Base-by-base conservation (phyloP, 83 land plant genomes). In the Diphasiastrum complanatum region DNA sequence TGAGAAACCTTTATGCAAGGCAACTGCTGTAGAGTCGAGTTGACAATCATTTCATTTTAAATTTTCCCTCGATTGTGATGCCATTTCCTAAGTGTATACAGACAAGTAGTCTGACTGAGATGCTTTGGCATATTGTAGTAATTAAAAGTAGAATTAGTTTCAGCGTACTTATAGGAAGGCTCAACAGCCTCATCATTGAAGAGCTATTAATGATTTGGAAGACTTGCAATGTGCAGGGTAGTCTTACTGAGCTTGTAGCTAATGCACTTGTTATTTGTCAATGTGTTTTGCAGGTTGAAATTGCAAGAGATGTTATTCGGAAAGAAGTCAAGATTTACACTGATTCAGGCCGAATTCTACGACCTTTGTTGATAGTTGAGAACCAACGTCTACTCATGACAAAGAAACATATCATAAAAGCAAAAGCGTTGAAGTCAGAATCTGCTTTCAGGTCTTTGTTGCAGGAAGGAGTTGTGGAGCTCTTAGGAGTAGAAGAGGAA, bases 321-420 rank as follows among this genome's bases (percentile, higher is more conserved):
- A 86, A 81, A 59, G 99, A 95, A 48, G 46, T 95, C 28, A 79
- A 97, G 45, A 74, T 95, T n/a, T 95, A 95, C 68, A 95, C 99
- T 36, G 99, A 95, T 50, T 95, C 89, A 75, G 99, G 99, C 0
- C 86, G 99, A 37, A 90, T 97, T 73, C 89, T 97, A 81, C 82
- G 99, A 23, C 99, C 99, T 43, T 63, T 95, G 6, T 95, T 95
- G 62, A 91, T 95, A 67, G 99, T 95, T 29, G 97, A 95, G 59
- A 95, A 95, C 23, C 97, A 90, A 52, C 76, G 90, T 51, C 65
- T 95, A 43, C 75, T 82, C 30, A 95, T 95, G 47, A 95, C 84
- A 75, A 95, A 95, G 63, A 67, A 33, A 51, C 85, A 95, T 71
- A 91, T 95, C 35, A 64, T 70, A 51, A 77, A 81, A 1, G 62